Evolutionary conservation across 208 protist species (phyloP).

Genomic region (Porcisia hertigi): DNA sequence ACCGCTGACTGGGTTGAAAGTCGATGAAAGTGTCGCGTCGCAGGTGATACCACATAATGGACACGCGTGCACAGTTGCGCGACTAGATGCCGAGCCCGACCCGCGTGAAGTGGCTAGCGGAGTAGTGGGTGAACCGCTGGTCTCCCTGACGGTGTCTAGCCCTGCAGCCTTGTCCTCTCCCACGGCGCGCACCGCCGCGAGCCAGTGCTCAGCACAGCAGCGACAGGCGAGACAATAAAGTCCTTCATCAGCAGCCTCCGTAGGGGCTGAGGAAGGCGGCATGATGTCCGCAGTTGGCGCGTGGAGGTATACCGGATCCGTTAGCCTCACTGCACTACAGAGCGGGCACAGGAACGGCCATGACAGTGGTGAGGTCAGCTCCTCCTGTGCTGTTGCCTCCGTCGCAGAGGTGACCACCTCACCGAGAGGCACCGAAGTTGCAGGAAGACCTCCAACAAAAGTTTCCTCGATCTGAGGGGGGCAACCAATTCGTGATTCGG

Average conservation of each 20-base stretch:
- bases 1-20: neutral
- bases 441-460: neutral
- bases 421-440: neutral
- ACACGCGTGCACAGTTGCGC: constrained; percentile 4
- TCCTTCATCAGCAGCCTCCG: neutral
- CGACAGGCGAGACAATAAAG: constrained; percentile 41
- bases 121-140: neutral
- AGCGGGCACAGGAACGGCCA: constrained; percentile 42
- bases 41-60: constrained; percentile 14
- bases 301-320: constrained; percentile 50
- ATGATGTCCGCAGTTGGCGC: neutral
- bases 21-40: neutral
- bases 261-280: neutral
- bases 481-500: neutral
- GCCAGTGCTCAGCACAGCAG: constrained; percentile 34
- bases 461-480: neutral
- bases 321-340: constrained; percentile 32
- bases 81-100: neutral
- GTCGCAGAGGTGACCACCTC: constrained; percentile 4
- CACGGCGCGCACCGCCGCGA: constrained; percentile 4
- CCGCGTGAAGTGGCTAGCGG: neutral
- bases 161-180: neutral
- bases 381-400: neutral
- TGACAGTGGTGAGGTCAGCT: neutral
- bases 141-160: neutral